phyloP scores from a whole-genome alignment of 441 rosid genomes.

The Cnidoscolus chayamansa region DNA sequence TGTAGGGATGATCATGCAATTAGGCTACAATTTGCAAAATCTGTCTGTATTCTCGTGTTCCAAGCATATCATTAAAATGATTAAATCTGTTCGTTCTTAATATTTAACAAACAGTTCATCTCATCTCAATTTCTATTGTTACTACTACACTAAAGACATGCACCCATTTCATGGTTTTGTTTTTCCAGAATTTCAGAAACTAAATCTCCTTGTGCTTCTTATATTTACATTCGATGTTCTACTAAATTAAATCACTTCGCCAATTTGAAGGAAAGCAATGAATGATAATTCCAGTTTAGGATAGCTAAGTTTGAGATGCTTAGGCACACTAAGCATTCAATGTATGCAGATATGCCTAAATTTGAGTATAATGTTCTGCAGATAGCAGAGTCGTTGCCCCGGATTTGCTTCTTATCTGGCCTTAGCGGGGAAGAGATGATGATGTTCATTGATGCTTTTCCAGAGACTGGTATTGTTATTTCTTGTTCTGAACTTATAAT shows the following conservation, averaged over 20 bases:
- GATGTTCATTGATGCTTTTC: conserved; percentile 89
- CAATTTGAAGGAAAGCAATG: background rate
- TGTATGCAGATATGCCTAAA: background rate
- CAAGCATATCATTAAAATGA: too few relatives aligned
- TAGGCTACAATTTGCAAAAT: too few relatives aligned
- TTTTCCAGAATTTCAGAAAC: background rate
- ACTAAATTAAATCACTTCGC: background rate
- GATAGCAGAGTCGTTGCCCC: conserved; percentile 58
- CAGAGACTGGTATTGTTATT: conserved; percentile 53
- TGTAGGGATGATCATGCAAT: background rate
- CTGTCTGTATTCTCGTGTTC: too few relatives aligned
- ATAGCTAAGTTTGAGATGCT: background rate
- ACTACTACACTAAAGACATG: background rate
- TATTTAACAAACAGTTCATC: background rate
- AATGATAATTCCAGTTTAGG: background rate
- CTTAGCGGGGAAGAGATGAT: conserved; percentile 88
- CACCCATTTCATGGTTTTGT: background rate
- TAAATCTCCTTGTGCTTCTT: background rate
- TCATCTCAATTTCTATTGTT: background rate
- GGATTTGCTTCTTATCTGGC: conserved; percentile 82
- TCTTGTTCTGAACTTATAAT: background rate
- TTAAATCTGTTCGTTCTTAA: too few relatives aligned
- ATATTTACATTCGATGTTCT: background rate
- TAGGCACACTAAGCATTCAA: background rate
- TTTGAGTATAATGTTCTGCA: conserved; percentile 17